A percentile compares a stretch with the other conserved stretches of the same genome.
phyloP scores from a whole-genome alignment of 2,329 filamentous ascomycete species.

The Fusarium azukiicola region DNA sequence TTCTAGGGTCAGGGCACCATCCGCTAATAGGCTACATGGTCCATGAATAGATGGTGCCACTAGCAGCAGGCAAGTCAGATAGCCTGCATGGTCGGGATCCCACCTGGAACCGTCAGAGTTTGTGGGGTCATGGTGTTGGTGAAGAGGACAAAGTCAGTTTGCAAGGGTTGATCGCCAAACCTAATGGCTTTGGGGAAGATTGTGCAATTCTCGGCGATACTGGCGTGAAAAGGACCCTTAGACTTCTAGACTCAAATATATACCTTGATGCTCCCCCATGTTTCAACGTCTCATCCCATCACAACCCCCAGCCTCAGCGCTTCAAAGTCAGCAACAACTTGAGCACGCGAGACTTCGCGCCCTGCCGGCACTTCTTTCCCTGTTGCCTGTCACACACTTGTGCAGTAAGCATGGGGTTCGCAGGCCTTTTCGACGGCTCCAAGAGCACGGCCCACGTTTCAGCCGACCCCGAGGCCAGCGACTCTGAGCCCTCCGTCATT shows the following conservation, averaged over 20 bases:
- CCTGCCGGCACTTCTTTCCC: neutral
- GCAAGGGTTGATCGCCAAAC: constrained; percentile 10
- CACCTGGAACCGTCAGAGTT: neutral
- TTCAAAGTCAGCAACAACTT: constrained; percentile 5
- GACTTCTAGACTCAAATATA: constrained; percentile 24
- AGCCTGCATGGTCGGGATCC: constrained; percentile 22
- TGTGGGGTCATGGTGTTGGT: constrained; percentile 8
- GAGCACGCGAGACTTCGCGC: constrained; percentile 16
- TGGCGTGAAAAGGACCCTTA: neutral
- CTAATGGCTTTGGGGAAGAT: constrained; percentile 9
- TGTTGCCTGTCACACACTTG: neutral
- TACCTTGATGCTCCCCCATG: neutral
- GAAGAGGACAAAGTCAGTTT: neutral
- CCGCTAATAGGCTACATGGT: neutral
- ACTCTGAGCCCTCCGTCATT: constrained; percentile 35
- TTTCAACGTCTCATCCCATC: neutral
- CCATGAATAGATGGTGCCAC: constrained; percentile 14
- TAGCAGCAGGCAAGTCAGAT: constrained; percentile 13
- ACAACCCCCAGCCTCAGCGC: neutral
- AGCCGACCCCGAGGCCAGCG: constrained; percentile 30
- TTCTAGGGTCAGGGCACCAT: neutral
- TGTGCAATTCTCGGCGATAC: constrained; percentile 33
- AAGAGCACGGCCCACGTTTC: constrained; percentile 27
- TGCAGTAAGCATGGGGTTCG: constrained; percentile 32
- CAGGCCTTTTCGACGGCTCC: constrained; percentile 31